Evolutionary conservation across 176 grass and related monocot genomes (phyloP).

Genomic region (Tillandsia fasciculata): DNA sequence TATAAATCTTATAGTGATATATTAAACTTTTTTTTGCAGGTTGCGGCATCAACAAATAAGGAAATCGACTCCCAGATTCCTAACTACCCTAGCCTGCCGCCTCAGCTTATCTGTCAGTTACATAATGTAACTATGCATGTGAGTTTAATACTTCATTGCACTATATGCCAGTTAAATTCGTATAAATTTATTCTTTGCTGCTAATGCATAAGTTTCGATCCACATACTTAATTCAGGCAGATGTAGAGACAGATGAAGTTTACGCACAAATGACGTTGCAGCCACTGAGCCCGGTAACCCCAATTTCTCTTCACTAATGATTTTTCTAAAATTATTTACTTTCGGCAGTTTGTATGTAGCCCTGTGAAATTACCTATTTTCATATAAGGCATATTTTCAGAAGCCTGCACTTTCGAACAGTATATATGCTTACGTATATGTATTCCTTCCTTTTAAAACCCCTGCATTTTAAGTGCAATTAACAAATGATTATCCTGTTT

Average conservation of each 20-base stretch:
- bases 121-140: conserved; percentile 99
- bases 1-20: not conserved
- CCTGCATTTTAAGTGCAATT: too few relatives aligned
- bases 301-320: conserved; percentile 3
- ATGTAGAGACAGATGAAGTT: conserved; percentile 91
- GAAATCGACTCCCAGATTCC: conserved; percentile 94
- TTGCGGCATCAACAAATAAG: conserved; percentile 93
- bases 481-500: conserved; percentile 9
- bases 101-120: conserved; percentile 90
- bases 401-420: too few relatives aligned
- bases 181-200: not conserved
- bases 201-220: not conserved
- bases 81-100: conserved; percentile 78
- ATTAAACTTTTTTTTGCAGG: conserved; percentile 28
- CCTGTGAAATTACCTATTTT: too few relatives aligned
- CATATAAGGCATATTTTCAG: too few relatives aligned
- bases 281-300: conserved; percentile 69
- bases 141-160: conserved; percentile 17
- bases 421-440: too few relatives aligned
- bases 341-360: too few relatives aligned
- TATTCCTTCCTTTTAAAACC: too few relatives aligned
- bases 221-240: conserved; percentile 44
- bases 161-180: not conserved
- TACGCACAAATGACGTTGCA: conserved; percentile 98
- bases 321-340: not conserved